phyloP scores from a whole-genome alignment of 345 rosid species.

The Anacardium occidentale region DNA sequence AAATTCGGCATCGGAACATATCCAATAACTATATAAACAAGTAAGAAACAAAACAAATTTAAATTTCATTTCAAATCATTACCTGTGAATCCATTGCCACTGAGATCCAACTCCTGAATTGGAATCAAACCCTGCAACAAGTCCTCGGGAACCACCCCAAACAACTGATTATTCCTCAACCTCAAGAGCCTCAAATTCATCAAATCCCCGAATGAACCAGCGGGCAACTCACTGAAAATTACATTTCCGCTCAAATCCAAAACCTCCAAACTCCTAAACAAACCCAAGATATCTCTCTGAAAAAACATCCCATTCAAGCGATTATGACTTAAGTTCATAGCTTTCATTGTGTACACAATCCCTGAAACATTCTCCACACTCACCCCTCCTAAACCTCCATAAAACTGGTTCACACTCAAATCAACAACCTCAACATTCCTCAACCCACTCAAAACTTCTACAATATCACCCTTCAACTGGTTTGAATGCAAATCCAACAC shows the following conservation, averaged over 20 bases:
- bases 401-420: constrained; percentile 69
- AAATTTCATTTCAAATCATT: neutral
- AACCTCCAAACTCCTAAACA: constrained; percentile 67
- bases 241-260: constrained; percentile 56
- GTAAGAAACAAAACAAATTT: neutral
- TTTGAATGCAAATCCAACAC: constrained; percentile 70
- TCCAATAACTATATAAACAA: neutral
- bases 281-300: constrained; percentile 41
- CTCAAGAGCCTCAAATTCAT: constrained; percentile 51
- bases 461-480: constrained; percentile 56
- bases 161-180: constrained; percentile 62
- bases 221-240: constrained; percentile 68
- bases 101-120: constrained; percentile 77
- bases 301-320: constrained; percentile 55
- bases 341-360: constrained; percentile 61
- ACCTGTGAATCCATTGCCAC: constrained; percentile 88
- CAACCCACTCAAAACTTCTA: constrained; percentile 47
- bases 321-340: constrained; percentile 71
- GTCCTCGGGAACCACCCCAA: constrained; percentile 60
- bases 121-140: constrained; percentile 57
- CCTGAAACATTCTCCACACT: constrained; percentile 55
- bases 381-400: constrained; percentile 49
- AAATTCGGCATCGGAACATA: no score
- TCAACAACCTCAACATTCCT: constrained; percentile 77
- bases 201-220: constrained; percentile 44